Evolutionary conservation across 1,139 yeast genomes (phyloP), one percentile per base, ranked within the genome.

Genomic region (Diutina scorzettiae): DNA sequence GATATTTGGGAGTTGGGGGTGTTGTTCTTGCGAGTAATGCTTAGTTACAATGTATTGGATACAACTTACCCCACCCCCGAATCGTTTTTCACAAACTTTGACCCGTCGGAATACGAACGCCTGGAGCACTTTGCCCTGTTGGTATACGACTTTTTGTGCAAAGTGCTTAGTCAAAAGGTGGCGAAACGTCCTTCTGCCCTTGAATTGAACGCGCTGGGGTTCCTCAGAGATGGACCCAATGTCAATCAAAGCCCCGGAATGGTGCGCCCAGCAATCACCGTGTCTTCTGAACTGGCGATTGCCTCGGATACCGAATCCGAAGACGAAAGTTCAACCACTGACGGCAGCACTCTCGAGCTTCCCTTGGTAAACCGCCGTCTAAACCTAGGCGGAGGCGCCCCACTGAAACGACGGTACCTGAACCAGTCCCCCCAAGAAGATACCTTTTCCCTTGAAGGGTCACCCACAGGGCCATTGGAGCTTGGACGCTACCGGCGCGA

Each of bases 1-100:
- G 98, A 93, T 60, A 81, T 93, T 5, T 91, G 96, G 96, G 83
- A 84, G 51, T 63, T 89, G 41, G 98, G 96, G 3, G 85, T 84
- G 0, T 59, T 84, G 4, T 80, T 91, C 51, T 63, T 84, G 23
- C 76, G 84, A 47, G 70, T 86, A 53, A 74, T 87, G 55, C 39
- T 34, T 9, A 23, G 11, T 5, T 34, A 21, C 16, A n/a, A 23
- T 9, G 40, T 37, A 19, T 18, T 37, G 20, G 31, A 37, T 8
- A n/a, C 21, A 7, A 32, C 37, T 25, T 37, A 18, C 23, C 30
- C 40, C 12, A 25, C 40, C 4, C 96, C 96, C 0, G 62, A 61
- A 7, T 81, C 76, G 8, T 83, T 84, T 49, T 53, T 79, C 24
- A 67, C 64, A 2, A 61, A 69, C 12, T 71, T 74, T 28, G 62